phyloP scores from a whole-genome alignment of 2,329 filamentous ascomycete genomes.

The Colletotrichum kahawae region DNA sequence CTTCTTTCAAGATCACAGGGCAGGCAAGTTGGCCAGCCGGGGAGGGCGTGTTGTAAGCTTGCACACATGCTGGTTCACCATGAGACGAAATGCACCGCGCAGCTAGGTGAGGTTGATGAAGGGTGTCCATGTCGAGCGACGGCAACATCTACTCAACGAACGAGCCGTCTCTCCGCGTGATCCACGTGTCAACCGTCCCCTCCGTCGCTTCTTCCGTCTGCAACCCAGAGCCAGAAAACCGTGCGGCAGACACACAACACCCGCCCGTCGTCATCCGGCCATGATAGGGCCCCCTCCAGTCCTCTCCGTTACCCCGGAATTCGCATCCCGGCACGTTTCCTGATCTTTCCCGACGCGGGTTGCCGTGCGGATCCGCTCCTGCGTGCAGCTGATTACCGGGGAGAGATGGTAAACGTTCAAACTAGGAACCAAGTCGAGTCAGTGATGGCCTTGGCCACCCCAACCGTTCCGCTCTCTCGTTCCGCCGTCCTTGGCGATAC shows the following conservation, averaged over 20 bases:
- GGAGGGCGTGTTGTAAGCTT: neutral
- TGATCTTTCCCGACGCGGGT: neutral
- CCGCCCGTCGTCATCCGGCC: conserved; percentile 1
- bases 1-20: neutral
- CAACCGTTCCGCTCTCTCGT: neutral
- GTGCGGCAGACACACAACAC: neutral
- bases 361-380: neutral
- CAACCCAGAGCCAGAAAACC: neutral
- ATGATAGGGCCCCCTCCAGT: neutral
- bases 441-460: neutral
- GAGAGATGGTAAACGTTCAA: neutral
- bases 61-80: neutral
- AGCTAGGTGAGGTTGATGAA: neutral
- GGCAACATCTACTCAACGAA: neutral
- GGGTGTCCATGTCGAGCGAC: neutral
- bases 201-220: neutral
- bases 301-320: neutral
- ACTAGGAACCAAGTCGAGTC: neutral
- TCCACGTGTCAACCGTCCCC: neutral
- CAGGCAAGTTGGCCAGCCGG: neutral
- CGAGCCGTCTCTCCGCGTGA: neutral
- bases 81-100: neutral
- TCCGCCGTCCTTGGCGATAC: neutral
- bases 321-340: neutral
- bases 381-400: neutral